Base-by-base conservation (phyloP, 108 stramenopile species). In the Conticribra guillardii region DNA sequence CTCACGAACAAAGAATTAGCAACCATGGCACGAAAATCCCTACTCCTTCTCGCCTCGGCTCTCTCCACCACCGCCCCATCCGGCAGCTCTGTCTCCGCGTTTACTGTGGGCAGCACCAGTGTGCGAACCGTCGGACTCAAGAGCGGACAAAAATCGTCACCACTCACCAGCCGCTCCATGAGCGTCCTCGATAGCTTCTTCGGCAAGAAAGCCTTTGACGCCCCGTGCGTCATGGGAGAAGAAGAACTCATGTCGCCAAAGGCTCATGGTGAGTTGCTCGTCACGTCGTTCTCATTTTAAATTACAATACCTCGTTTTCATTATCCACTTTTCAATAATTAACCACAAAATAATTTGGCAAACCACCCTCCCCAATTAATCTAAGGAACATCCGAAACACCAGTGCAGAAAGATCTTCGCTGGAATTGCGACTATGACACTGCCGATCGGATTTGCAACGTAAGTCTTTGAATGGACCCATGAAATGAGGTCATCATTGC, bases 401-500 rank as follows among this genome's bases (percentile, higher is more conserved):
- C 90, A n/a, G 91, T 92, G 9, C 92, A 92, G 66, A 57, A 81
- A n/a, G 72, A 92, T 54, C 81, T 95, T 2, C 88, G 89, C 24
- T 97, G 88, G 89, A 84, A 76, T 30, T 87, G 88, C 54, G 88
- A 91, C 57, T 51, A 56, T 22, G 77, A 86, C 19, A 87, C 81
- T 17, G 96, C 96, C 46, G 90, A 94, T 72, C 73, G 85, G 4
- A 97, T 97, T 64, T 94, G 92, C 75, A 92, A 89, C 64, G 37
- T 41, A 11, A 41, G 37, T 41, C n/a, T n/a, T n/a, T n/a, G n/a
- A n/a, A n/a, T n/a, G n/a, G n/a, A n/a, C n/a, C n/a, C n/a, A n/a
- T n/a, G n/a, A n/a, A n/a, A n/a, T n/a, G n/a, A n/a, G n/a, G n/a
- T n/a, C n/a, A n/a, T n/a, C n/a, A n/a, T n/a, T n/a, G n/a, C n/a